A percentile compares a stretch with the other conserved stretches of the same genome.
These are phyloP conservation scores for Phytopythium delawarense DNA, from an alignment of 352 stramenopile species.

Conservation along the genomic window DNA sequence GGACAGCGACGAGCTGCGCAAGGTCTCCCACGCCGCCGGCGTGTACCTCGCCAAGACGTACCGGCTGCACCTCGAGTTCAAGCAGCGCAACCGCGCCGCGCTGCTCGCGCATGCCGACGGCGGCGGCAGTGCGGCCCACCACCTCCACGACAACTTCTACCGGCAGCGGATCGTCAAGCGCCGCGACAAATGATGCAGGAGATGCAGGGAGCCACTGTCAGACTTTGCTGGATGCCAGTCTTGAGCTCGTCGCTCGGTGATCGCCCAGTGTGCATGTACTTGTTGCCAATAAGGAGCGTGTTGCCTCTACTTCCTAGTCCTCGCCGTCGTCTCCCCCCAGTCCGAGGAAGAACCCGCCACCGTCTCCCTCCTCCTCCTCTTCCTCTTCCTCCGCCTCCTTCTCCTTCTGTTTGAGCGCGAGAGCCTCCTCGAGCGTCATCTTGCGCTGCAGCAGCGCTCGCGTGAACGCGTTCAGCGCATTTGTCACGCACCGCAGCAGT, in stretches of 20 bases:
- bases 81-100: conserved; percentile 19
- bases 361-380: conserved; percentile 6
- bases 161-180: conserved; percentile 64
- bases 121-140: conserved; percentile 6
- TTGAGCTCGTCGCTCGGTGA: neutral
- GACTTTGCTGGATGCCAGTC: neutral
- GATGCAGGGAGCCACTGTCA: neutral
- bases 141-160: conserved; percentile 76
- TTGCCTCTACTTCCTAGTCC: neutral
- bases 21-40: conserved; percentile 52
- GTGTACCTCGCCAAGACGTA: conserved; percentile 73
- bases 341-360: conserved; percentile 13
- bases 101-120: neutral
- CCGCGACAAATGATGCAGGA: conserved; percentile 35
- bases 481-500: conserved; percentile 30
- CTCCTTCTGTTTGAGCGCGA: conserved; percentile 11
- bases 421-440: conserved; percentile 21
- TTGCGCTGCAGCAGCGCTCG: conserved; percentile 26
- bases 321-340: neutral
- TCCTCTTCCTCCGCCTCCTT: conserved; percentile 10
- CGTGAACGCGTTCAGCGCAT: conserved; percentile 20
- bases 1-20: conserved; percentile 48
- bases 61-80: conserved; percentile 49
- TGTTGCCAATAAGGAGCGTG: neutral
- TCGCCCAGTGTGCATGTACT: neutral